These are phyloP conservation scores for Silene latifolia DNA, from an alignment of 148 eudicot genomes.

Conservation along the genomic window DNA sequence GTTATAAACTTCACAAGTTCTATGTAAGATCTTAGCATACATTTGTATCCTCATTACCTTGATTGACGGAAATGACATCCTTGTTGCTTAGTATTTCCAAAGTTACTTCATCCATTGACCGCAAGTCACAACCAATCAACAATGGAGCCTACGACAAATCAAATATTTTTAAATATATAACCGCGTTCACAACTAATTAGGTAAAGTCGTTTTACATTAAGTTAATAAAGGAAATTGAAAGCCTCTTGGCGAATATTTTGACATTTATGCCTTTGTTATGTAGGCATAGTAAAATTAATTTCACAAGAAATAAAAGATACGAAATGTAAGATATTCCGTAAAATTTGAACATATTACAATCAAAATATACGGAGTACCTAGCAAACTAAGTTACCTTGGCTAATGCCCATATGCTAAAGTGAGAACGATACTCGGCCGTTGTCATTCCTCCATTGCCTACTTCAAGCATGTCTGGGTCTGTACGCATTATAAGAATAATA, in stretches of 20 bases:
- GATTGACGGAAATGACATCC: constrained; percentile 75
- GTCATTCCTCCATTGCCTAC: constrained; percentile 98
- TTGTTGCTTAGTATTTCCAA: constrained; percentile 44
- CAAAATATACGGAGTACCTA: no score
- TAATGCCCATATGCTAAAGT: constrained; percentile 83
- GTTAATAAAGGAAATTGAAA: no score
- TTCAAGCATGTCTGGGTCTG: constrained; percentile 97
- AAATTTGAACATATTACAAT: no score
- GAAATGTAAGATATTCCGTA: no score
- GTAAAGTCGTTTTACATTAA: no score
- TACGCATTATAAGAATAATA: background rate
- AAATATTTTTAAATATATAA: background rate
- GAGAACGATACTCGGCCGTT: constrained; percentile 66
- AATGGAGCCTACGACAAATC: constrained; percentile 62
- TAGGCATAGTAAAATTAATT: no score
- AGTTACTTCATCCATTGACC: constrained; percentile 42
- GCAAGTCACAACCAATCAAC: constrained; percentile 79
- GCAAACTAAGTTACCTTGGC: constrained; percentile 37
- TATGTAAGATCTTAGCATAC: no score
- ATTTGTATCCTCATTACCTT: constrained; percentile 1
- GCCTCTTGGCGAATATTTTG: no score
- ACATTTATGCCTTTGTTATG: no score
- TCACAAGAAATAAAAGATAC: no score
- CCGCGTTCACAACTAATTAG: background rate
- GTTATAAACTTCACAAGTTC: no score